Evolutionary conservation across 2,329 filamentous ascomycete genomes (phyloP), one percentile per base, ranked within the genome.

Genomic region (Lizonia empirigonia): DNA sequence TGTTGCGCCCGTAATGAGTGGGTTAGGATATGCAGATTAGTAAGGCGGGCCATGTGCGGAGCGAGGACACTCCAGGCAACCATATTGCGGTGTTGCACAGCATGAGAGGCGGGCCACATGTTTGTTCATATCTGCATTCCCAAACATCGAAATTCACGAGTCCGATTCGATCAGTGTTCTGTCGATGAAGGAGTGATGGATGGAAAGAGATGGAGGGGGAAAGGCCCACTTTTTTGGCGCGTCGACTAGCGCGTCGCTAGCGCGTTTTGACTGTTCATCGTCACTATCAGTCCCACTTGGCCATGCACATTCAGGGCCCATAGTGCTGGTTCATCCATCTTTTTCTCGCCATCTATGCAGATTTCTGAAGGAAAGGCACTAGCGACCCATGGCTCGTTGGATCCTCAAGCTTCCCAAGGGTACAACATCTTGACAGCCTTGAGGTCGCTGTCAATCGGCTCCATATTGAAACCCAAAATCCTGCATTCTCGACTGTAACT

Each of bases 1-100:
- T 46, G 49, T 51, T 26, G 37, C 32, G 42, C 42, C 49, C 42
- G 30, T 46, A 19, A 37, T 35, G 10, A 20, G 16, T 39, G 15
- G 15, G 15, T 30, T 10, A 29, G 13, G 30, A 22, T 23, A 16
- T 40, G 23, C 29, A 45, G 19, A 36, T 40, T 41, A 6, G 6
- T 20, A n/a, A 37, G 40, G 35, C 20, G 19, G 20, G 30, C 41
- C 36, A 27, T 36, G 39, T 16, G 30, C 3, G 32, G 18, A 13
- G 13, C 7, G 16, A 20, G 22, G 18, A 18, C n/a, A 13, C 15
- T 24, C n/a, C 35, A 37, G 45, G 30, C 38, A 32, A 13, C 38
- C 24, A 26, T 2, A 32, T 19, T 27, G 15, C 19, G 16, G 2
- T 27, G 22, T 13, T 10, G 20, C 34, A n/a, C n/a, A n/a, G n/a